Evolutionary conservation across 2,329 filamentous ascomycete species (phyloP).

Genomic region (Torrubiellomyces zombiae): DNA sequence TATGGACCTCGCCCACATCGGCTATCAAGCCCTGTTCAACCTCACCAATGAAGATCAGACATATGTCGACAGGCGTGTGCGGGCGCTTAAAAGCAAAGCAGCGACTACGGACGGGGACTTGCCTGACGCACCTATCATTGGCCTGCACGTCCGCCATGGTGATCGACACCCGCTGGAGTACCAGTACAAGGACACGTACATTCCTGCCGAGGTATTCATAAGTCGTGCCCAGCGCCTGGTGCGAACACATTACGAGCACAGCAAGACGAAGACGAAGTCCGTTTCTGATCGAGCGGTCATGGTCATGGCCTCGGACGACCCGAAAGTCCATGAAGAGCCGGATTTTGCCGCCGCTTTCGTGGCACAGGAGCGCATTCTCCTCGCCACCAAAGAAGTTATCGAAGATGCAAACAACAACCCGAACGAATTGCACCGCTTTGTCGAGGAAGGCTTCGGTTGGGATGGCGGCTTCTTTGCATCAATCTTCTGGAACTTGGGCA

Average conservation of each 20-base stretch:
- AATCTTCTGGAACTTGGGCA: constrained; percentile 66
- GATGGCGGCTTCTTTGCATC: constrained; percentile 73
- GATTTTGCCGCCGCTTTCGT: constrained; percentile 42
- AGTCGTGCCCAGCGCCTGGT: constrained; percentile 41
- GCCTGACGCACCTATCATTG: constrained; percentile 31
- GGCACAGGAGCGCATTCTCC: constrained; percentile 61
- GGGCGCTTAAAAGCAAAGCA: constrained; percentile 33
- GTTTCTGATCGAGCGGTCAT: constrained; percentile 27
- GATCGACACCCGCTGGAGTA: constrained; percentile 63
- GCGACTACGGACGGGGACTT: constrained; percentile 21
- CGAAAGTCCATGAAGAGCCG: constrained; percentile 49
- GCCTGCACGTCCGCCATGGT: constrained; percentile 65
- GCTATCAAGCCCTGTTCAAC: constrained; percentile 60
- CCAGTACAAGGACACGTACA: constrained; percentile 62
- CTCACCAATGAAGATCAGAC: constrained; percentile 46
- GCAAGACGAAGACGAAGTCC: constrained; percentile 20
- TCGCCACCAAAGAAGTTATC: constrained; percentile 45
- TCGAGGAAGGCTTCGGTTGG: constrained; percentile 68
- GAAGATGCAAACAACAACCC: constrained; percentile 24
- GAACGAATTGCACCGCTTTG: constrained; percentile 43
- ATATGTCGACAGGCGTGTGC: constrained; percentile 45
- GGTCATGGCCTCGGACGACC: constrained; percentile 67
- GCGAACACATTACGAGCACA: constrained; percentile 29
- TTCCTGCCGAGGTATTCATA: constrained; percentile 54
- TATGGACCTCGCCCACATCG: constrained; percentile 49